phyloP scores from a whole-genome alignment of 1,284 basidiomycete species.

The Heliocybe sulcata region DNA sequence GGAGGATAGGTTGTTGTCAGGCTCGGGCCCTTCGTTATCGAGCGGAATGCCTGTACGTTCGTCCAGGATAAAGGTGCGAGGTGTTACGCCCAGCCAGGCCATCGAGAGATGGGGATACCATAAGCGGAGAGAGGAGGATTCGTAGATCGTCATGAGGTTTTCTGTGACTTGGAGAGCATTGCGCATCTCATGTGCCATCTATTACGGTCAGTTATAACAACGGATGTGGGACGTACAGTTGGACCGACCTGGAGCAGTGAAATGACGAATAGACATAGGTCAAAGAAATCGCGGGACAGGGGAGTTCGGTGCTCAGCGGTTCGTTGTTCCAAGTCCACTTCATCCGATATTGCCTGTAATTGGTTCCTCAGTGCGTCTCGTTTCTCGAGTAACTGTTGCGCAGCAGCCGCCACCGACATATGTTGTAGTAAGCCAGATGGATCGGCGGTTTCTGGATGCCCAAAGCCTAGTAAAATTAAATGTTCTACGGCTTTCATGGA shows the following conservation, averaged over 20 bases:
- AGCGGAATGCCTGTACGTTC: conserved; percentile 20
- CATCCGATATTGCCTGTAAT: conserved; percentile 26
- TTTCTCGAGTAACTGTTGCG: conserved; percentile 22
- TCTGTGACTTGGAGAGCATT: conserved; percentile 28
- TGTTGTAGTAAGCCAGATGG: conserved; percentile 19
- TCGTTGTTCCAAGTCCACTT: conserved; percentile 21
- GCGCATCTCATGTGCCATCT: conserved; percentile 40
- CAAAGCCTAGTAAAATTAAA: conserved; percentile 26
- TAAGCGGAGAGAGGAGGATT: conserved; percentile 27
- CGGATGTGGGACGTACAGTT: too few relatives aligned
- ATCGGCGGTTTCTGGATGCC: conserved; percentile 4
- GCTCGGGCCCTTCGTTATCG: conserved; percentile 15
- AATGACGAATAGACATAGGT: conserved; percentile 33
- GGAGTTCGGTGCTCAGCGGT: conserved; percentile 18
- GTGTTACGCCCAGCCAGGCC: conserved; percentile 41
- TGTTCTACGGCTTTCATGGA: conserved; percentile 27
- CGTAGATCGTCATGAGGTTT: conserved; percentile 25
- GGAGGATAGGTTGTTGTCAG: conserved; percentile 7
- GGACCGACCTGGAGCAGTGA: conserved; percentile 39
- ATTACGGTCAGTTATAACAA: neutral
- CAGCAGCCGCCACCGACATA: conserved; percentile 18
- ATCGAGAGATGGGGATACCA: conserved; percentile 38
- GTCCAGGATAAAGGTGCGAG: conserved; percentile 30
- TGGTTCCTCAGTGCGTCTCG: conserved; percentile 24
- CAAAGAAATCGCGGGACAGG: conserved; percentile 22